Evolutionary conservation across 2,329 filamentous ascomycete genomes (phyloP).

Genomic region (Phialophora expanda): DNA sequence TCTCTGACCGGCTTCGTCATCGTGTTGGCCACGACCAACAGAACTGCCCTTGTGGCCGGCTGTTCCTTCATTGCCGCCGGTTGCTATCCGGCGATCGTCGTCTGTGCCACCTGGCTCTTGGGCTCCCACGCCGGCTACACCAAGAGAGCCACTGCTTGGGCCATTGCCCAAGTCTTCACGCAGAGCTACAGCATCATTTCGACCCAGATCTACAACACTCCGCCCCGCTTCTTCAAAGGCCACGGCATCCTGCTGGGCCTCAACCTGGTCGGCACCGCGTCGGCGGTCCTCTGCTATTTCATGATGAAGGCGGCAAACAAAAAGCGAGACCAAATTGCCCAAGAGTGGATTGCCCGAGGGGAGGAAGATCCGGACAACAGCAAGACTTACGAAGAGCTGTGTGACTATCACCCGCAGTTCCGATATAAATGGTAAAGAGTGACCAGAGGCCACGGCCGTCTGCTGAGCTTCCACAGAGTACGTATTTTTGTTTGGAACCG

Average conservation of each 20-base stretch:
- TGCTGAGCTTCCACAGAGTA: no score
- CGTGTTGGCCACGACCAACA: constrained; percentile 17
- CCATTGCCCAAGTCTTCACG: constrained; percentile 19
- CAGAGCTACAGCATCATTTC: constrained; percentile 24
- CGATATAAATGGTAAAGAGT: constrained; percentile 12
- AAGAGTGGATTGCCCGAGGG: constrained; percentile 9
- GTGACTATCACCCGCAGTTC: constrained; percentile 18
- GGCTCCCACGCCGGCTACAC: constrained; percentile 24
- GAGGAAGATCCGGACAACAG: not conserved
- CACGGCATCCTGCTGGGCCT: constrained; percentile 25
- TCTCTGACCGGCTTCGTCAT: constrained; percentile 18
- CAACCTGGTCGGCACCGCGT: not conserved
- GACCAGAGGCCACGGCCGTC: not conserved
- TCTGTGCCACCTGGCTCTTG: constrained; percentile 22
- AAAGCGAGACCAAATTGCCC: not conserved
- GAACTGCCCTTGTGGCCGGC: constrained; percentile 13
- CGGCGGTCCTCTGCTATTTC: constrained; percentile 3
- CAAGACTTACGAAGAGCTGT: constrained; percentile 20
- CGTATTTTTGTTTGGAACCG: no score
- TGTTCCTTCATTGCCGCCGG: constrained; percentile 22
- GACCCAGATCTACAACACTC: constrained; percentile 24
- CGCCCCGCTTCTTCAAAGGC: constrained; percentile 27
- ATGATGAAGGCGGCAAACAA: constrained; percentile 13
- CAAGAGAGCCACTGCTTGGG: constrained; percentile 24
- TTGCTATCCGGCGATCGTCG: constrained; percentile 14